Evolutionary conservation across 768 basidiomycete genomes (phyloP), one percentile per base, ranked within the genome.

Genomic region (Gloeophyllum trabeum): DNA sequence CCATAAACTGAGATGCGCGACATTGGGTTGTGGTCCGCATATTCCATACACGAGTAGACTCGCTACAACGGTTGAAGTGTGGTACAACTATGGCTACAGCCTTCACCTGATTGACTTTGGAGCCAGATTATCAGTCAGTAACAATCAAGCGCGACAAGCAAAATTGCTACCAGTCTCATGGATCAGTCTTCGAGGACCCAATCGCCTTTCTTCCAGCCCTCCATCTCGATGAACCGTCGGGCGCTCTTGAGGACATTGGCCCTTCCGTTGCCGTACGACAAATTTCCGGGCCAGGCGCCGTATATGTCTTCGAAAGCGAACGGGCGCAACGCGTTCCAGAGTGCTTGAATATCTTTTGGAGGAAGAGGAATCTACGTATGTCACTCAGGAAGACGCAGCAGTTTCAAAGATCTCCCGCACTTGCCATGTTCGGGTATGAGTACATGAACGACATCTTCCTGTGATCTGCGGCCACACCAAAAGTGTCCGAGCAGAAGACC

Each of bases 401-500:
- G n/a, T n/a, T n/a, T n/a, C n/a, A n/a, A n/a, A n/a, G n/a, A n/a
- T n/a, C n/a, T n/a, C n/a, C n/a, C n/a, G 28, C 10, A 37, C 36
- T 7, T 10, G 20, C 36, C 36, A 10, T 7, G 20, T 37, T 37
- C 7, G 36, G 36, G 36, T 37, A 37, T 10, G 36, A 37, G 13
- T 21, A 37, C 36, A 37, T 37, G 36, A 37, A 37, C 12, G 36
- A 37, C 20, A 37, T 12, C 7, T 7, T 37, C 36, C 20, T 37
- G 20, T 19, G 36, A 21, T 37, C 36, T 10, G 36, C 10, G 20
- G 36, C 36, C 7, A 37, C 20, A 7, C 7, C 20, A 19, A 37
- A 37, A 19, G 36, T 37, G 20, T 37, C 36, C 12, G 36, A 37
- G 20, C 36, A 37, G 36, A 37, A 21, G 7, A 37, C 36, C 7